Conservation (phyloP, 805 yeast genomes). For the Debaryomyces hansenii region DNA sequence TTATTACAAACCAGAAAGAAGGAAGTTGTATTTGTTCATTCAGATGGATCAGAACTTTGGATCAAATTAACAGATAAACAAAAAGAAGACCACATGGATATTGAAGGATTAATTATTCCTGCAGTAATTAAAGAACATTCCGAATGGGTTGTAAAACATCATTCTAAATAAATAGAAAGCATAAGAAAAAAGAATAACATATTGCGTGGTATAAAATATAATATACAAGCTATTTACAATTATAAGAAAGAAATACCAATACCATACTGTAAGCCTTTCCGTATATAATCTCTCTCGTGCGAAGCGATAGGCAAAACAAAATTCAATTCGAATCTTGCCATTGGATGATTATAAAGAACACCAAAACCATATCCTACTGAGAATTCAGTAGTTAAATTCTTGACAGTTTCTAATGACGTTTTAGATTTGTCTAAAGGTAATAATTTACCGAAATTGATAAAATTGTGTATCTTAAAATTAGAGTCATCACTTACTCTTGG, state of each 20-base stretch:
- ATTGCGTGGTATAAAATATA: background rate
- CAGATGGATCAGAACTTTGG: constrained; percentile 48
- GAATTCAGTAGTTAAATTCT: constrained; percentile 14
- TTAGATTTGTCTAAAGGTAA: constrained; percentile 20
- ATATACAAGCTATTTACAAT: constrained; percentile 27
- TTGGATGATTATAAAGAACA: constrained; percentile 53
- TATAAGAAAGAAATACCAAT: constrained; percentile 52
- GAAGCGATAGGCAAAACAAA: constrained; percentile 50
- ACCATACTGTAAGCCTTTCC: constrained; percentile 61
- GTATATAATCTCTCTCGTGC: constrained; percentile 44
- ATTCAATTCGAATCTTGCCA: constrained; percentile 58
- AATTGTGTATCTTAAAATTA: constrained; percentile 49
- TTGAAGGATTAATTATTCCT: constrained; percentile 82
- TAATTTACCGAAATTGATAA: constrained; percentile 50
- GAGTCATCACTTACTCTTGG: constrained; percentile 44
- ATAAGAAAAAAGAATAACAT: background rate
- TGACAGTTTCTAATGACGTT: constrained; percentile 1
- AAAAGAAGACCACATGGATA: constrained; percentile 48
- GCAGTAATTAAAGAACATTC: constrained; percentile 65
- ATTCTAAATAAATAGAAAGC: background rate
- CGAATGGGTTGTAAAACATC: constrained; percentile 53
- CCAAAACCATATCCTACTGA: constrained; percentile 50
- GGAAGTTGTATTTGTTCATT: constrained; percentile 82
- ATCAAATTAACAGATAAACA: constrained; percentile 47
- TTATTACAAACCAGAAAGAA: constrained; percentile 82